Conservation (phyloP, 371 early-diverging fungal genomes). For the Zychaea mexicana region DNA sequence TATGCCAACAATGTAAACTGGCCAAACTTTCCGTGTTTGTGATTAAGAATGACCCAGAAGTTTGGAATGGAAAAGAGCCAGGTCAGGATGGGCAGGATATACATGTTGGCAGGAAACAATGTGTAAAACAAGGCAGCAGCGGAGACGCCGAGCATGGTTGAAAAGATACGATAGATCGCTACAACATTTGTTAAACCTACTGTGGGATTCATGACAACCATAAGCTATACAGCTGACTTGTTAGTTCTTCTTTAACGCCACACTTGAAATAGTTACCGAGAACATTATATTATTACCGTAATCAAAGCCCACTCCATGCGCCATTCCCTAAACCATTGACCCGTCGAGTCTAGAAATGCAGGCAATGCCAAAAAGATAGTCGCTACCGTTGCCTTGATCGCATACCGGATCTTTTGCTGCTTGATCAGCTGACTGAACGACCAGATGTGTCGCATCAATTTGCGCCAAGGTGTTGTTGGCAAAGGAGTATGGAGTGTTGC, state of each 20-base stretch:
- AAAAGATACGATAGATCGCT: conserved; percentile 76
- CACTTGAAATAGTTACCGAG: not conserved
- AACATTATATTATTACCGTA: conserved; percentile 50
- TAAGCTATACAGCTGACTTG: conserved; percentile 28
- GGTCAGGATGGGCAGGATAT: conserved; percentile 56
- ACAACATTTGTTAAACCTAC: conserved; percentile 81
- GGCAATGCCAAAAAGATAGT: conserved; percentile 65
- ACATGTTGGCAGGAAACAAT: conserved; percentile 55
- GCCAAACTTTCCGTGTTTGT: conserved; percentile 77
- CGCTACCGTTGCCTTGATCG: conserved; percentile 68
- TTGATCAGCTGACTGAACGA: conserved; percentile 57
- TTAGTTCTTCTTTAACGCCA: no score
- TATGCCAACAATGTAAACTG: conserved; percentile 78
- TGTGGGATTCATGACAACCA: conserved; percentile 86
- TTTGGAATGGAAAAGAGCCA: conserved; percentile 75
- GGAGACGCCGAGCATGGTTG: conserved; percentile 73
- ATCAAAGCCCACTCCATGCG: conserved; percentile 85
- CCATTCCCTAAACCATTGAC: conserved; percentile 59
- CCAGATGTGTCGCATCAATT: conserved; percentile 61
- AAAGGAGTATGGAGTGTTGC: conserved; percentile 71
- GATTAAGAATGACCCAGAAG: conserved; percentile 68
- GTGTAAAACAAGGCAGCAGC: conserved; percentile 60
- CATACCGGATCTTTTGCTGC: conserved; percentile 69
- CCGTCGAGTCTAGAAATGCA: conserved; percentile 63
- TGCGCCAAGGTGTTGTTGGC: conserved; percentile 58